Evolutionary conservation across 2,329 filamentous ascomycete species (phyloP), one percentile per base, ranked within the genome.

Genomic region (Hymenoscyphus albidus): DNA sequence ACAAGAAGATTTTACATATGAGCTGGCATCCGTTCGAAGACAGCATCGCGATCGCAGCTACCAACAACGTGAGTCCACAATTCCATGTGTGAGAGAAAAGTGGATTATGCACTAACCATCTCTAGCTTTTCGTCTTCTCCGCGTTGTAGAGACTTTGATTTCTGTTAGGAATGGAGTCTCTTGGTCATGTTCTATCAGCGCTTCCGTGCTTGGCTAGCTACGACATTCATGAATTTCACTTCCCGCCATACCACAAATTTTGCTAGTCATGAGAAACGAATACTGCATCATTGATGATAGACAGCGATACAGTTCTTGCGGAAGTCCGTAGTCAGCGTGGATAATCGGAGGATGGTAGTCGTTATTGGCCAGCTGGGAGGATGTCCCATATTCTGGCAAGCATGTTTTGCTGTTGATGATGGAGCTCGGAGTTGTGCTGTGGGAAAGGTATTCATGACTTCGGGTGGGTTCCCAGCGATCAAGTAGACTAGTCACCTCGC

Each of bases 1-100:
- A 98, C 85, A 99, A 98, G 86, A 99, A 99, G 86, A 99, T 99
- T 74, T 78, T 99, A 76, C 95, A 99, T 78, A 99, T 99, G 95
- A 98, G 94, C 81, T 99, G 95, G 95, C 95, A 99, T 87, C 95
- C 95, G 59, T 97, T 96, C 74, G 95, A 99, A 80, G 94, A 99
- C 81, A 98, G 94, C 81, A 99, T 99, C 80, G 95, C 95, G 64
- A 99, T 99, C 82, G 95, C 95, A 72, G 95, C 95, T 67, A 99
- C 95, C 70, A 99, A 99, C 84, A 99, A 99, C 80, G 95, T 98
- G 81, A 90, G 94, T 83, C 54, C 55, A n/a, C 44, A 16, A 56
- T 9, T 14, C 40, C 22, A 18, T 31, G 13, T 14, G 18, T 9
- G 22, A 5, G 10, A 7, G 18, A 4, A 27, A 54, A 27, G 18